Evolutionary conservation across 2,329 filamentous ascomycete genomes (phyloP).

Genomic region (Myriosclerotinia duriaeana): DNA sequence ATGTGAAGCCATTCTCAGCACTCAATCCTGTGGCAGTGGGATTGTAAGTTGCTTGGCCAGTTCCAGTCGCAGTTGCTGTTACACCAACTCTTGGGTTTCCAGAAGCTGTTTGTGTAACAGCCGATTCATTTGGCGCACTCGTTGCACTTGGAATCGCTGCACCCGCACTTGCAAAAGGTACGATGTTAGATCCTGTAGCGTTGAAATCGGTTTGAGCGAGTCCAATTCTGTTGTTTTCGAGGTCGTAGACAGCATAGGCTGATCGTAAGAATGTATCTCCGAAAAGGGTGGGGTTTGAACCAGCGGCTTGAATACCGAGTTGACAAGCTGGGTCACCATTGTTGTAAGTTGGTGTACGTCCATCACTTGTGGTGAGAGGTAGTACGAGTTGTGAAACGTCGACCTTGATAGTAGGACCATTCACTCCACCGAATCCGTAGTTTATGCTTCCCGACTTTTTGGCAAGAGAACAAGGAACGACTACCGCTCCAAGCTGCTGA

Average conservation of each 20-base stretch:
- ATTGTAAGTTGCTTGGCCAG: slow-evolving; percentile 32
- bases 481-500: slow-evolving; percentile 45
- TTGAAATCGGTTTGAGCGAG: slow-evolving; percentile 52
- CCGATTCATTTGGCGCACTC: slow-evolving; percentile 30
- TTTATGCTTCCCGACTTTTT: slow-evolving; percentile 46
- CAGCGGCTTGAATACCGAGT: slow-evolving; percentile 52
- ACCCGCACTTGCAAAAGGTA: slow-evolving; percentile 36
- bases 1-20: slow-evolving; percentile 37
- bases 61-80: slow-evolving; percentile 27
- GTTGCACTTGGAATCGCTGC: slow-evolving; percentile 37
- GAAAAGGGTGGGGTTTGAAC: slow-evolving; percentile 41
- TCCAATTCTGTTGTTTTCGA: slow-evolving; percentile 52
- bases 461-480: slow-evolving; percentile 50
- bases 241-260: slow-evolving; percentile 56
- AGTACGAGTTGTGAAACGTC: slow-evolving; percentile 49
- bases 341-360: slow-evolving; percentile 36
- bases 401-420: slow-evolving; percentile 48
- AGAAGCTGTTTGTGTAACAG: slow-evolving; percentile 37
- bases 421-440: slow-evolving; percentile 50
- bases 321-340: slow-evolving; percentile 47
- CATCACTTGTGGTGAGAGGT: slow-evolving; percentile 38
- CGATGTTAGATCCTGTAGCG: slow-evolving; percentile 40
- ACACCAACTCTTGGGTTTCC: slow-evolving; percentile 32
- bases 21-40: slow-evolving; percentile 35
- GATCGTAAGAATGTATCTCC: slow-evolving; percentile 56